phyloP scores from a whole-genome alignment of 345 rosid genomes.

The Adansonia digitata region DNA sequence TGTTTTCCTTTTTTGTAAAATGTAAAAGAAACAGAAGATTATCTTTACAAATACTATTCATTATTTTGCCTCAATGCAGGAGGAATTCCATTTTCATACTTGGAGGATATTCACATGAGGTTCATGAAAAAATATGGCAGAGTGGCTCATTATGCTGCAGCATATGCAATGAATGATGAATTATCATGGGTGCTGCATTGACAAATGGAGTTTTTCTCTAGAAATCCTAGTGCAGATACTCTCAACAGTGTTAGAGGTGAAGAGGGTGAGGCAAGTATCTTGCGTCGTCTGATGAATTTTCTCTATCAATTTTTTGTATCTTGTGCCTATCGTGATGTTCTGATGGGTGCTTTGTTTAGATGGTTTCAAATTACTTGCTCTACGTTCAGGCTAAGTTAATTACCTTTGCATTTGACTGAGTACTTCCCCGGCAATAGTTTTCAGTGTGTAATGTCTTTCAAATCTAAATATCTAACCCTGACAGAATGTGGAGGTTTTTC shows the following conservation, averaged over 20 bases:
- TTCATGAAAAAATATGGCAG: conserved; percentile 93
- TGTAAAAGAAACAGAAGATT: not conserved
- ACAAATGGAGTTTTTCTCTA: conserved; percentile 98
- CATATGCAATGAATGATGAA: conserved; percentile 98
- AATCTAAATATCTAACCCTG: not conserved
- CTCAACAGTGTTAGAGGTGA: conserved; percentile 92
- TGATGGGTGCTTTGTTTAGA: not conserved
- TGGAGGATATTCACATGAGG: conserved; percentile 95
- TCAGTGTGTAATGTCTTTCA: not conserved
- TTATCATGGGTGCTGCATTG: conserved; percentile 97
- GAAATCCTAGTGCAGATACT: conserved; percentile 83
- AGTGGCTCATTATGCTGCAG: conserved; percentile 80
- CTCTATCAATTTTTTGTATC: not conserved
- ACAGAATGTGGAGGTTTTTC: not conserved
- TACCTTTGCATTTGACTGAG: not conserved
- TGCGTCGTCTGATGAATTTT: conserved; percentile 6
- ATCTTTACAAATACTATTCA: not conserved
- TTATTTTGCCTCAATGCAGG: conserved; percentile 38
- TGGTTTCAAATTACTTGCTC: not conserved
- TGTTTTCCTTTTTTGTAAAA: not conserved
- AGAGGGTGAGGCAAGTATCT: conserved; percentile 72
- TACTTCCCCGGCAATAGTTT: not conserved
- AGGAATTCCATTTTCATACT: conserved; percentile 94
- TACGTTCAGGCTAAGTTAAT: not conserved
- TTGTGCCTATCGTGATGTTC: not conserved